A percentile compares a stretch with the other conserved stretches of the same genome.
phyloP scores from a whole-genome alignment of 169 alveolate genomes.

The Plasmodium ovale region DNA sequence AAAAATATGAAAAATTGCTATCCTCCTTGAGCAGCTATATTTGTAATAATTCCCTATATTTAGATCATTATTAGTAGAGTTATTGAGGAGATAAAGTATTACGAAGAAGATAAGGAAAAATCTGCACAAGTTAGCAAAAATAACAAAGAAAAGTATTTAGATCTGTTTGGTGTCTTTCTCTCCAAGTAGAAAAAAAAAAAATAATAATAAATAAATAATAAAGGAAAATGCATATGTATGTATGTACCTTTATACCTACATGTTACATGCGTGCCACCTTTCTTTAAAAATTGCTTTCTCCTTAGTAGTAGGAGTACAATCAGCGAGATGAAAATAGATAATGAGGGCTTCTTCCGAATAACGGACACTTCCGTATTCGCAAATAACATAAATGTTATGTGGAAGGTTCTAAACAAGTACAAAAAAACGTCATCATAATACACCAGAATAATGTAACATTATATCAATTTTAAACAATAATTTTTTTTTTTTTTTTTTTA shows the following conservation, averaged over 20 bases:
- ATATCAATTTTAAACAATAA: background rate
- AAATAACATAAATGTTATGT: constrained; percentile 52
- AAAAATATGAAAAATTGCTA: background rate
- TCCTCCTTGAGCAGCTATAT: background rate
- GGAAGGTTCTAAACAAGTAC: constrained; percentile 68
- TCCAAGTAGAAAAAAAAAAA: constrained; percentile 41
- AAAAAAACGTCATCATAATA: background rate
- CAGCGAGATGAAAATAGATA: constrained; percentile 36
- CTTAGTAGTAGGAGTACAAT: background rate
- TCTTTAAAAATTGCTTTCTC: background rate
- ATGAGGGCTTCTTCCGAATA: constrained; percentile 49
- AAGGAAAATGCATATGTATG: background rate
- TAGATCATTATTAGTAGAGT: constrained; percentile 36
- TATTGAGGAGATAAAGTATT: constrained; percentile 45
- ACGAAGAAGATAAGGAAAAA: constrained; percentile 27
- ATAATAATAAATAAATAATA: too few species aligned
- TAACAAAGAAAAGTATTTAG: constrained; percentile 42
- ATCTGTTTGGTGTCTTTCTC: constrained; percentile 19
- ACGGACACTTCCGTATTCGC: constrained; percentile 24
- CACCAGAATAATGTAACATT: background rate
- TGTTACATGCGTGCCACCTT: background rate
- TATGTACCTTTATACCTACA: background rate
- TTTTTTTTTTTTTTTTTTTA: background rate
- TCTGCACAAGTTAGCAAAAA: constrained; percentile 1
- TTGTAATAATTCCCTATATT: background rate